Conservation (phyloP, 495 filamentous ascomycete genomes). For the Hyaloscypha bicolor region DNA sequence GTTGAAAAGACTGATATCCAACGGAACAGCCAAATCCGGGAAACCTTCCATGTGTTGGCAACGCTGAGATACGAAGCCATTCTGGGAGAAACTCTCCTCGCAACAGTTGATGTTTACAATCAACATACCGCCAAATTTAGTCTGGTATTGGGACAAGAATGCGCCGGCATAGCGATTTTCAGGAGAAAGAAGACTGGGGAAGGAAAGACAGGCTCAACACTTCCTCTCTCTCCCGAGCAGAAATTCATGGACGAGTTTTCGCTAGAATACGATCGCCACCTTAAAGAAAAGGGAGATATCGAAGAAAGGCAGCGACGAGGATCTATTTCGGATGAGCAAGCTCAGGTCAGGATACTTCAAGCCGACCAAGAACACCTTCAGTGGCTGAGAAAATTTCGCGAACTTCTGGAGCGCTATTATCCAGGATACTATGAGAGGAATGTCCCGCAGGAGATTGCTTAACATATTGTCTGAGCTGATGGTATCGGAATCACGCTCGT, state of each 20-base stretch:
- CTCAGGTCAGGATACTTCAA: not conserved
- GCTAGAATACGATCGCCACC: not conserved
- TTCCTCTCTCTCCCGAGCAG: not conserved
- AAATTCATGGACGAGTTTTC: constrained; percentile 1
- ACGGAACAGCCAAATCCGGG: not conserved
- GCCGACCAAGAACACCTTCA: not conserved
- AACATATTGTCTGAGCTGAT: too few relatives aligned
- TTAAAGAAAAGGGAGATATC: not conserved
- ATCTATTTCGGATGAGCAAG: not conserved
- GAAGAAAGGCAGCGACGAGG: not conserved
- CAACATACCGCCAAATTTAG: not conserved
- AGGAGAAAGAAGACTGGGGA: not conserved
- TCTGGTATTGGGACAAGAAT: not conserved
- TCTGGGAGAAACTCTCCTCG: constrained; percentile 6
- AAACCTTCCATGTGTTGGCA: not conserved
- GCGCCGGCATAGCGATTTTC: not conserved
- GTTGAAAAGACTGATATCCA: not conserved
- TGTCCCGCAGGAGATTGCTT: constrained; percentile 2
- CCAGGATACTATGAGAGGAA: constrained; percentile 2
- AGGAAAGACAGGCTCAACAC: not conserved
- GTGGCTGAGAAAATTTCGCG: not conserved
- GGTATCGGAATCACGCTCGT: too few relatives aligned
- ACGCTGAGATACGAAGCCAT: not conserved
- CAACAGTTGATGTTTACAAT: constrained; percentile 3
- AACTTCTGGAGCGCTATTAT: not conserved